Evolutionary conservation across 176 grass and related monocot species (phyloP).

Genomic region (Olyra latifolia): DNA sequence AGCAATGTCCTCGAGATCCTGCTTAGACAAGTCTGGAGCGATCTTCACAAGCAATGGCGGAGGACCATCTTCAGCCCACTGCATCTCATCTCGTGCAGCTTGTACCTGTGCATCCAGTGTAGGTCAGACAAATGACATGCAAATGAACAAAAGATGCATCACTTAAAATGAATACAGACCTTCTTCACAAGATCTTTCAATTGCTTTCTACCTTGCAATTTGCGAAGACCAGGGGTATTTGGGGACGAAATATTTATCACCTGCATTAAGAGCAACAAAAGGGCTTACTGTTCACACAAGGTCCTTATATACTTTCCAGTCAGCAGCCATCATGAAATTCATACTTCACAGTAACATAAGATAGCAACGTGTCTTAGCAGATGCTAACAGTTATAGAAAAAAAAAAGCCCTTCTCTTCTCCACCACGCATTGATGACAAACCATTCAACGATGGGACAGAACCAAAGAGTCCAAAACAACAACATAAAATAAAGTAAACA

Average conservation of each 20-base stretch:
- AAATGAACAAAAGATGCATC: constrained; percentile 7
- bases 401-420: constrained; percentile 4
- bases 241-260: constrained; percentile 99
- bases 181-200: constrained; percentile 94
- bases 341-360: neutral
- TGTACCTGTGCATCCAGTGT: constrained; percentile 63
- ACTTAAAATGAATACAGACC: constrained; percentile 41
- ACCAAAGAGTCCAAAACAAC: neutral
- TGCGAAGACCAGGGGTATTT: constrained; percentile 93
- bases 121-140: constrained; percentile 25
- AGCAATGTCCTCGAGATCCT: constrained; percentile 97
- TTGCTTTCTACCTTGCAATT: constrained; percentile 93
- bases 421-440: neutral
- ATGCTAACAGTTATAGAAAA: neutral
- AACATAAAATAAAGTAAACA: neutral
- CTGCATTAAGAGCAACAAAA: constrained; percentile 40
- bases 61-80: constrained; percentile 94
- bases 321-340: constrained; percentile 14
- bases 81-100: constrained; percentile 97
- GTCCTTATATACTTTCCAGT: constrained; percentile 4
- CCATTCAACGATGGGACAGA: constrained; percentile 4
- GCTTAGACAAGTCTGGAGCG: constrained; percentile 91
- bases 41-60: constrained; percentile 95
- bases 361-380: neutral
- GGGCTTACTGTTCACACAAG: neutral